Conservation (phyloP, 495 filamentous ascomycete species). For the Penicillium egyptiacum region DNA sequence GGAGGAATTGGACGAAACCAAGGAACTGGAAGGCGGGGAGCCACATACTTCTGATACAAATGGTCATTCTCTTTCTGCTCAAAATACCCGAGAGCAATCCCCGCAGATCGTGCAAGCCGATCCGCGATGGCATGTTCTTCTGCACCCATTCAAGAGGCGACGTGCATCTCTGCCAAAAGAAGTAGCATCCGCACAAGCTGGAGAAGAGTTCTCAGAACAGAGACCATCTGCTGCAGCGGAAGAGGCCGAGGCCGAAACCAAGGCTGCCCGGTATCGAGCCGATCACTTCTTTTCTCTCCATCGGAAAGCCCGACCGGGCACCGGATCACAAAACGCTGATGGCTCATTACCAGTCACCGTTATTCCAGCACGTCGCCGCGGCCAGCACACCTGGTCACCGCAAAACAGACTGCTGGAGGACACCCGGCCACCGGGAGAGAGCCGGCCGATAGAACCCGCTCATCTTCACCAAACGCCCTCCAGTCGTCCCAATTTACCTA, state of each 20-base stretch:
- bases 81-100: constrained; percentile 32
- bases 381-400: constrained; percentile 47
- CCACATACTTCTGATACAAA: constrained; percentile 12
- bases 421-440: constrained; percentile 4
- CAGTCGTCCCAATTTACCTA: constrained; percentile 24
- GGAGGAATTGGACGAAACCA: constrained; percentile 33
- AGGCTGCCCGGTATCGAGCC: constrained; percentile 17
- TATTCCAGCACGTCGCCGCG: constrained; percentile 64
- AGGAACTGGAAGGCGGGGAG: constrained; percentile 29
- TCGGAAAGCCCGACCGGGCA: constrained; percentile 25
- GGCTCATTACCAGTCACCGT: constrained; percentile 60
- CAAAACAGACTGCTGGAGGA: constrained; percentile 26
- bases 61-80: constrained; percentile 14
- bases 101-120: constrained; percentile 37
- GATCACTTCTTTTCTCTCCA: constrained; percentile 37
- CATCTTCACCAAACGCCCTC: constrained; percentile 8
- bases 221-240: constrained; percentile 24
- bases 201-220: constrained; percentile 32
- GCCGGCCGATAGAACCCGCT: not conserved
- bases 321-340: constrained; percentile 28
- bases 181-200: constrained; percentile 50
- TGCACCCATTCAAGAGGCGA: constrained; percentile 55
- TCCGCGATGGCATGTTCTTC: constrained; percentile 49
- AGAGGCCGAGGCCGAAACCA: constrained; percentile 22
- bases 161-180: constrained; percentile 55